These are phyloP conservation scores for Aegilops longissima DNA, from an alignment of 176 grass and related monocot species.

Conservation along the genomic window DNA sequence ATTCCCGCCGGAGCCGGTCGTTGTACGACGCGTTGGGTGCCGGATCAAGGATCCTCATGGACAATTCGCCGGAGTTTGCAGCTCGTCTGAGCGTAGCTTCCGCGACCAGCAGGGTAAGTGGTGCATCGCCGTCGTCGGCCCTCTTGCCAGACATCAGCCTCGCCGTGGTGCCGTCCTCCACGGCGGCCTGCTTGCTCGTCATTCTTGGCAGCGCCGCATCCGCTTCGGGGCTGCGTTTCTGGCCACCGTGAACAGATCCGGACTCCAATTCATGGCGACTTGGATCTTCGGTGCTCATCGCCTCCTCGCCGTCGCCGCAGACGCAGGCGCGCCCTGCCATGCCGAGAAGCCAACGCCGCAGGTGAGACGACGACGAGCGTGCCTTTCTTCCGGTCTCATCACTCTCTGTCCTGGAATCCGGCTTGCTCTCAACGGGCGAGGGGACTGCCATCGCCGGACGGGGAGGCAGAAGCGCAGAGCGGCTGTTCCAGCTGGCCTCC, in stretches of 20 bases:
- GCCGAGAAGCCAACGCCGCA: conserved; percentile 31
- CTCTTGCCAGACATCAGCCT: background rate
- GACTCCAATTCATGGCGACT: background rate
- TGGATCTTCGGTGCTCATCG: background rate
- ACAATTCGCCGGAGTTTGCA: background rate
- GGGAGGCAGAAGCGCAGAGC: conserved; percentile 8
- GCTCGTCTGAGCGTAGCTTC: background rate
- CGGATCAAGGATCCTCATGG: background rate
- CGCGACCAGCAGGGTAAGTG: background rate
- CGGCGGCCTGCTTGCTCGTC: background rate
- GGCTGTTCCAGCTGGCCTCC: conserved; percentile 52
- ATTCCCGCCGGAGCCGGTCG: conserved; percentile 17
- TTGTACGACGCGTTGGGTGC: background rate
- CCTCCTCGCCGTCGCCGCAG: background rate
- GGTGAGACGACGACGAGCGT: background rate
- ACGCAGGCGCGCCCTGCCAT: conserved; percentile 27
- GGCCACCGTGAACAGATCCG: background rate
- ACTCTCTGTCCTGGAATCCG: background rate
- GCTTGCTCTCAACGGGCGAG: background rate
- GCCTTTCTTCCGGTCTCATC: background rate
- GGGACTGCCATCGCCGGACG: background rate
- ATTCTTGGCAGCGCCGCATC: background rate
- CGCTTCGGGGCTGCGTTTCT: background rate
- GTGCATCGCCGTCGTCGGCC: background rate
- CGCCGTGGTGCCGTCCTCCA: background rate